Base-by-base conservation (phyloP, 2,329 filamentous ascomycete species). In the Verticillium zaregamsianum region DNA sequence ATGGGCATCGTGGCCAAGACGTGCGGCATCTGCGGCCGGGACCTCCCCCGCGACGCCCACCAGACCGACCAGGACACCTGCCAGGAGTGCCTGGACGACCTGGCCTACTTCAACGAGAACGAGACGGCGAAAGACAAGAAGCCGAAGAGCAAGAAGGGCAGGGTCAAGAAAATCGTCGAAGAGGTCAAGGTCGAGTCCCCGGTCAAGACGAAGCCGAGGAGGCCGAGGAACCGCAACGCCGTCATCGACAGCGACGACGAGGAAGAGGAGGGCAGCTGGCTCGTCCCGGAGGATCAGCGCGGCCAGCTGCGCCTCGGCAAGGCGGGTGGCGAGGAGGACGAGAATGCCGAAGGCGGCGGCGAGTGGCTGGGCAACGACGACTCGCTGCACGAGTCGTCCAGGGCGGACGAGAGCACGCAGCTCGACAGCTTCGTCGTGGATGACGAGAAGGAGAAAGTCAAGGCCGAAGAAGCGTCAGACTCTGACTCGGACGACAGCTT, bases 311-410 rank as follows among this genome's bases (percentile, higher is more conserved):
- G 80, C n/a, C 80, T 93, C 17, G 91, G 90, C 57, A 90, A 88
- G 71, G 90, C 91, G 55, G 92, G 92, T n/a, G 92, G 91, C 4
- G 85, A 86, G n/a, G 90, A 92, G 59, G 92, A 96, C 65, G 92
- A 96, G 73, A 86, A 97, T 71, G 91, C 90, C 2, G 93, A 96
- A 71, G 92, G 92, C 2, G 92, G 90, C 3, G 93, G 92, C 25
- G 91, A 96, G 61, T 92, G 86, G 72, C 81, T 97, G 58, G 84
- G 84, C 40, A 87, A 89, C 0, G 86, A 90, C 33, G 90, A 95
- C 69, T 91, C 89, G 0, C 74, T 76, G 14, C 75, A 80, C 45
- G 82, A 84, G 3, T 84, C 83, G 8, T 86, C 84, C 31, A 80
- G 80, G 11, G 82, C 85, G 11, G 79, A 82, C 23, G 78, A 76